Percentiles rank a stretch among this genome's conserved stretches.
Conservation (phyloP, 2,329 filamentous ascomycete species). For the Colletotrichum phormii region DNA sequence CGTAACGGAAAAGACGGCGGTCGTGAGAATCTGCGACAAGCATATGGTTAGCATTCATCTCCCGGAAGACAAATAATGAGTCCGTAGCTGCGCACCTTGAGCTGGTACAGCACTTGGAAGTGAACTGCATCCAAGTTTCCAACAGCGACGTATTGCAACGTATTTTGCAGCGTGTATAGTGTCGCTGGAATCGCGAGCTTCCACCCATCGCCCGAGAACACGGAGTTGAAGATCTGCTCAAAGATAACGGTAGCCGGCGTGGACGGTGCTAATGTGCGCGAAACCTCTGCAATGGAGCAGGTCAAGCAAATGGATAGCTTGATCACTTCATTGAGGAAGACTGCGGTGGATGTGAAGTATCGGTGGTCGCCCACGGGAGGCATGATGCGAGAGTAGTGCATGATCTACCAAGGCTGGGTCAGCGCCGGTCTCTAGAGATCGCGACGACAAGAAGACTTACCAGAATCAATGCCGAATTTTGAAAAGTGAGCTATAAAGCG, state of each 20-base stretch:
- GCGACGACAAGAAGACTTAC: slow-evolving; percentile 51
- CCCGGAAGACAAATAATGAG: neutral
- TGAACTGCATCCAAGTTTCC: slow-evolving; percentile 92
- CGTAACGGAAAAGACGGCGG: slow-evolving; percentile 85
- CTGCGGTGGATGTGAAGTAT: slow-evolving; percentile 93
- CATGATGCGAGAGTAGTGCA: slow-evolving; percentile 97
- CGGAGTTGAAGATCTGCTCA: slow-evolving; percentile 79
- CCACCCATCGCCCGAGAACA: slow-evolving; percentile 94
- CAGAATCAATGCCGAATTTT: slow-evolving; percentile 80
- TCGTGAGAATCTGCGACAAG: slow-evolving; percentile 77
- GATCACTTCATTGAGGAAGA: slow-evolving; percentile 92
- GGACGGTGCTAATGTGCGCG: slow-evolving; percentile 79
- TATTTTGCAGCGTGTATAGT: slow-evolving; percentile 92
- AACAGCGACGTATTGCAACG: slow-evolving; percentile 91
- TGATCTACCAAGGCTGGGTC: slow-evolving; percentile 66
- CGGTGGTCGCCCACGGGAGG: slow-evolving; percentile 84
- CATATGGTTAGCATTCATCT: neutral
- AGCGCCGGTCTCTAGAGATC: slow-evolving; percentile 1
- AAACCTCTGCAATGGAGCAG: slow-evolving; percentile 89
- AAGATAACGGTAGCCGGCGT: slow-evolving; percentile 85
- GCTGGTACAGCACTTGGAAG: slow-evolving; percentile 92
- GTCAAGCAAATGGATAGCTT: slow-evolving; percentile 89
- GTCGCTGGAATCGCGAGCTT: slow-evolving; percentile 90
- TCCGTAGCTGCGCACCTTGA: slow-evolving; percentile 71
- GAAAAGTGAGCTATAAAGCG: slow-evolving; percentile 74